Percentiles rank a stretch among this genome's conserved stretches.
Conservation (phyloP, 768 basidiomycete genomes). For the Leucocoprinus leucothites region DNA sequence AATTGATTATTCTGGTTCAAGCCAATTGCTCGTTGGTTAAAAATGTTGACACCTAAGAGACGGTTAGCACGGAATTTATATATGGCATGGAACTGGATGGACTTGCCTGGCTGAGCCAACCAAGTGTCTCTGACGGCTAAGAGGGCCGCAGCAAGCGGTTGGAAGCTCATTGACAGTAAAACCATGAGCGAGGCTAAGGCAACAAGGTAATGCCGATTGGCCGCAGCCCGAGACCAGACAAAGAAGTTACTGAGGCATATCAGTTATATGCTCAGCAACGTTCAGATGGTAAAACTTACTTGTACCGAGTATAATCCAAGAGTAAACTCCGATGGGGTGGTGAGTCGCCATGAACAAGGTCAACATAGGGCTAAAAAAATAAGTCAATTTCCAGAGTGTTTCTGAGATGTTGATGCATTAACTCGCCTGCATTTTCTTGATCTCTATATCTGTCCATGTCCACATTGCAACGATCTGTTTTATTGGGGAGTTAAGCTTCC, state of each 20-base stretch:
- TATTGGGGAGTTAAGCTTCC: not conserved
- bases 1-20: constrained; percentile 45
- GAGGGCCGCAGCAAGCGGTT: constrained; percentile 51
- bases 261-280: not conserved
- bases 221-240: constrained; percentile 43
- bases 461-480: constrained; percentile 44
- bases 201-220: constrained; percentile 50
- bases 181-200: constrained; percentile 46
- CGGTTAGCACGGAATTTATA: not conserved
- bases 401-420: too few species aligned
- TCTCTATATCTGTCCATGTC: constrained; percentile 57
- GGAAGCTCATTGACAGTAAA: constrained; percentile 42
- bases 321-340: constrained; percentile 50
- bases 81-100: not conserved
- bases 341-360: constrained; percentile 53
- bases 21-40: constrained; percentile 34
- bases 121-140: constrained; percentile 46
- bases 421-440: constrained; percentile 52
- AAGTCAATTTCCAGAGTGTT: not conserved
- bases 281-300: constrained; percentile 34
- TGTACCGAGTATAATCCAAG: constrained; percentile 53
- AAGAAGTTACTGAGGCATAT: constrained; percentile 36
- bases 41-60: constrained; percentile 32
- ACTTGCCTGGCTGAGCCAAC: constrained; percentile 37
- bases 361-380: constrained; percentile 46